Conservation (phyloP, 1,139 yeast species). For the Geotrichum cucujoidarum region DNA sequence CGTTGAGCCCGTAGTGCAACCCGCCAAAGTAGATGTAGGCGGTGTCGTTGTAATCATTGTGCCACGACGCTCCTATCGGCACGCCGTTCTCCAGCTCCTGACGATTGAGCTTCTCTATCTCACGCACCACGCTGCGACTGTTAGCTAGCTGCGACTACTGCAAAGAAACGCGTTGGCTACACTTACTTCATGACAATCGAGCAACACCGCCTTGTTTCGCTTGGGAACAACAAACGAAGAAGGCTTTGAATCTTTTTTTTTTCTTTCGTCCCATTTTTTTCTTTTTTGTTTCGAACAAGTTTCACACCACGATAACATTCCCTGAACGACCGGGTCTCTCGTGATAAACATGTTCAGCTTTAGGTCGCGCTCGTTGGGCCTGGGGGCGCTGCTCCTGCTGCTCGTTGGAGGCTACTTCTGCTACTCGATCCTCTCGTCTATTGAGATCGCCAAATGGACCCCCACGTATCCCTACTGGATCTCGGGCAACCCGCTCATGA, state of each 20-base stretch:
- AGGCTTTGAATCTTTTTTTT: no score
- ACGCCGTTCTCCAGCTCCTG: constrained; percentile 62
- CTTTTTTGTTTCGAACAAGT: neutral
- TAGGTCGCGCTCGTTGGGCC: constrained; percentile 7
- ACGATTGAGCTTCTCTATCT: constrained; percentile 58
- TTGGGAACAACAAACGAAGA: no score
- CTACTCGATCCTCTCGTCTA: constrained; percentile 1
- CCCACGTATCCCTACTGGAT: constrained; percentile 28
- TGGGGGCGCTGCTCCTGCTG: constrained; percentile 1
- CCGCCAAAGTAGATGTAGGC: constrained; percentile 66
- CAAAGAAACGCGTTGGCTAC: no score
- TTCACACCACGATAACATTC: neutral
- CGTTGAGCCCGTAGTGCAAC: constrained; percentile 59
- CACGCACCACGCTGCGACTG: constrained; percentile 26
- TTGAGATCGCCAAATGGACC: constrained; percentile 24
- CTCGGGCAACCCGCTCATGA: constrained; percentile 29
- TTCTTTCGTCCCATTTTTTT: no score
- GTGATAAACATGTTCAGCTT: constrained; percentile 4
- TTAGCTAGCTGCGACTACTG: constrained; percentile 1
- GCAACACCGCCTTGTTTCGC: no score
- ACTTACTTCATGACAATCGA: constrained; percentile 15
- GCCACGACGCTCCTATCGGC: constrained; percentile 73
- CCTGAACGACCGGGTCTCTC: neutral
- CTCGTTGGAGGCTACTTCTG: neutral
- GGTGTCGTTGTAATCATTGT: constrained; percentile 71